Evolutionary conservation across 2,329 filamentous ascomycete genomes (phyloP).

Genomic region (Leptosphaerulina australis): DNA sequence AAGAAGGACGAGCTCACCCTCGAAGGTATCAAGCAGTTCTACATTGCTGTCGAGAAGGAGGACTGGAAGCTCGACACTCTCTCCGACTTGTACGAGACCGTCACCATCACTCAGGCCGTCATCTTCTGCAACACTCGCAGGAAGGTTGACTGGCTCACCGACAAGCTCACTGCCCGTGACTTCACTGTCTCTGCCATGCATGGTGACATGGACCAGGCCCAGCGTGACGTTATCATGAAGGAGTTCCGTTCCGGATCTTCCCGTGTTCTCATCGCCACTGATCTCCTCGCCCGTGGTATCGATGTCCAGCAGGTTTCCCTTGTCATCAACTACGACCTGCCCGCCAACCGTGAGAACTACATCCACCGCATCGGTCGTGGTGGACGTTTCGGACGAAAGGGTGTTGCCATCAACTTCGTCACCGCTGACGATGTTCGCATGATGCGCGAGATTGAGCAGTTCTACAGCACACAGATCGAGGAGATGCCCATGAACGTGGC

Average conservation of each 20-base stretch:
- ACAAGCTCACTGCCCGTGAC: slow-evolving; percentile 97
- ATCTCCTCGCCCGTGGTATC: slow-evolving; percentile 98
- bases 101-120: slow-evolving; percentile 99
- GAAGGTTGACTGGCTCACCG: slow-evolving; percentile 99
- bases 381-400: slow-evolving; percentile 99
- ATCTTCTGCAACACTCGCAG: slow-evolving; percentile 99
- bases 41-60: slow-evolving; percentile 99
- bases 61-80: slow-evolving; percentile 99
- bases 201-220: slow-evolving; percentile 97
- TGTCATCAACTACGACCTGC: slow-evolving; percentile 99
- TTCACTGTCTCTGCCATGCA: slow-evolving; percentile 99
- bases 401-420: slow-evolving; percentile 99
- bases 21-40: slow-evolving; percentile 99
- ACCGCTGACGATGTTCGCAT: slow-evolving; percentile 98
- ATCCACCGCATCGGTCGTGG: slow-evolving; percentile 99
- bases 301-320: slow-evolving; percentile 99
- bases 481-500: slow-evolving; percentile 98
- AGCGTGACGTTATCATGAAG: slow-evolving; percentile 99
- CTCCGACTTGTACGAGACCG: slow-evolving; percentile 97
- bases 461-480: slow-evolving; percentile 99
- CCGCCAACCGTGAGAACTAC: slow-evolving; percentile 99
- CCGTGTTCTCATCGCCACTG: slow-evolving; percentile 97
- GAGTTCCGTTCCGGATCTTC: slow-evolving; percentile 99
- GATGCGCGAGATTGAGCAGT: slow-evolving; percentile 99
- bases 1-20: slow-evolving; percentile 99